Conservation (phyloP, 345 rosid species). For the Barbarea vulgaris region DNA sequence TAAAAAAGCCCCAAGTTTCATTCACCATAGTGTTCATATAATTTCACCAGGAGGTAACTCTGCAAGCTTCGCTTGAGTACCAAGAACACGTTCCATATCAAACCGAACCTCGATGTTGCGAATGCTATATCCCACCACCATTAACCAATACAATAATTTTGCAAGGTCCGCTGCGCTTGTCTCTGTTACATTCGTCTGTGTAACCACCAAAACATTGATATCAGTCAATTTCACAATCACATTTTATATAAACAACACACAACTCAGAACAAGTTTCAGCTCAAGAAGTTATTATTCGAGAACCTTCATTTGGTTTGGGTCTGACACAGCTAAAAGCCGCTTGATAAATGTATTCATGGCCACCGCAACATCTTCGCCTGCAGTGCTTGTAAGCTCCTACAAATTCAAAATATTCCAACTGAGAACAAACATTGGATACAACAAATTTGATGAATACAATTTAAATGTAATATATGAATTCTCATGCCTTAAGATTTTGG, state of each 20-base stretch:
- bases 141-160: conserved; percentile 85
- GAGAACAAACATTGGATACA: neutral
- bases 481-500: conserved; percentile 85
- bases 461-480: neutral
- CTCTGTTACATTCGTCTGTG: conserved; percentile 73
- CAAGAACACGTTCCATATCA: conserved; percentile 94
- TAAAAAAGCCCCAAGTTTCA: neutral
- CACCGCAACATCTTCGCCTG: conserved; percentile 90
- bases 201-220: conserved; percentile 22
- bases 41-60: conserved; percentile 91
- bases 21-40: conserved; percentile 39
- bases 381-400: conserved; percentile 91
- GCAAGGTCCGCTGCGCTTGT: conserved; percentile 88
- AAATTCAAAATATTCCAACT: conserved; percentile 23
- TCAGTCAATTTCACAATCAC: conserved; percentile 3
- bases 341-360: conserved; percentile 94
- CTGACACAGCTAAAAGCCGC: conserved; percentile 87
- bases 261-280: conserved; percentile 10
- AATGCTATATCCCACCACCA: conserved; percentile 96
- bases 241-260: neutral
- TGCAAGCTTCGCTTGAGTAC: conserved; percentile 71
- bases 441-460: neutral
- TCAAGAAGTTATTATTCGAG: neutral
- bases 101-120: conserved; percentile 95
- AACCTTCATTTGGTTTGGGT: conserved; percentile 89